Evolutionary conservation across 768 basidiomycete species (phyloP), one percentile per base, ranked within the genome.

Genomic region (Boletus eberwhitei): DNA sequence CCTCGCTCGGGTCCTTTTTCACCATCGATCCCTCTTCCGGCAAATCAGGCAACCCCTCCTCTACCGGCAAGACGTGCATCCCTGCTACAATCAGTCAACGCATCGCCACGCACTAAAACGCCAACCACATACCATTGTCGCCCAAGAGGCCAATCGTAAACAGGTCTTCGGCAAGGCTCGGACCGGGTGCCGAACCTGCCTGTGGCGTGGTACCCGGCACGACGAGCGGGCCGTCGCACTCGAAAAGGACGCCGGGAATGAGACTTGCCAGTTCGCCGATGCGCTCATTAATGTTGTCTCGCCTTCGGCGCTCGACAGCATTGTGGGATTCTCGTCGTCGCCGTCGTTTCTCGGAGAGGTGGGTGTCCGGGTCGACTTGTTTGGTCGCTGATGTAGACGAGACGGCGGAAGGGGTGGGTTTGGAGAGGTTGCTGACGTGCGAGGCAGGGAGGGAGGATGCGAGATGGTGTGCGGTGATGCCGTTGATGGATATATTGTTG

Each of bases 211-310:
- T 31, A 2, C 51, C 53, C 4, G 64, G 60, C n/a, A 62, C 47
- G 36, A 34, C 57, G 14, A 67, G 56, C 0, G 68, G 68, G 1
- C 68, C 77, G 38, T 75, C 75, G 48, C 78, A 74, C 42, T 92
- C 90, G 38, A 93, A 76, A 72, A 94, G 78, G 63, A 86, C 86
- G 68, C 93, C 93, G 2, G 93, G 93, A 56, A 97, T 88, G 42
- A 97, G 77, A 21, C 87, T 87, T 19, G 93, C 88, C 2, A 97
- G 81, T 69, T 97, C 93, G 37, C 82, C 81, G 61, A 97, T 97
- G 71, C 93, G 91, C 74, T 97, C 93, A 71, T 97, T 97, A 70
- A 97, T 97, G 69, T 94, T 95, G 66, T 97, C 93, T 45, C 93
- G 71, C 55, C 93, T 65, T 26, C 93, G 73, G 17, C 93, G 77